Conservation (phyloP, 108 stramenopile genomes). For the Skeletonema menzelii region DNA sequence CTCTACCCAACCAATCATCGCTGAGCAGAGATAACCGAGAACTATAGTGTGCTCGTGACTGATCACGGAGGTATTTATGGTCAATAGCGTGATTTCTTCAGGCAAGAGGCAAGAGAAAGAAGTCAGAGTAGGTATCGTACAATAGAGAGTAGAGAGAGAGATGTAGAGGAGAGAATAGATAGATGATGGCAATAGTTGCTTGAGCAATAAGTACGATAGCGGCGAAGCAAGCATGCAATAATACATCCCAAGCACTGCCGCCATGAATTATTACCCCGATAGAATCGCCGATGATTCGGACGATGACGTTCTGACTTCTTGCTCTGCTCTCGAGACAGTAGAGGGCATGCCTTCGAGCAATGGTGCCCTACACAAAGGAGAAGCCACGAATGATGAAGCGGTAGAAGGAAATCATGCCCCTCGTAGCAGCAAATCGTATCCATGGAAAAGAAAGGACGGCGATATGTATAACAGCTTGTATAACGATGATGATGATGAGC, state of each 20-base stretch:
- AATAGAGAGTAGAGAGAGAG: too few species aligned
- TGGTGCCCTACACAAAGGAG: neutral
- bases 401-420: neutral
- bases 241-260: neutral
- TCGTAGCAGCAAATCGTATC: neutral
- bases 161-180: too few species aligned
- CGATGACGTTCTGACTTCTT: constrained; percentile 14
- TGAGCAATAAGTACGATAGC: too few species aligned
- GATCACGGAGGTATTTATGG: too few species aligned
- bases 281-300: constrained; percentile 35
- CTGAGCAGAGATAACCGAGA: too few species aligned
- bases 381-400: neutral
- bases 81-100: too few species aligned
- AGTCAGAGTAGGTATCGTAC: too few species aligned
- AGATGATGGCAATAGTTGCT: too few species aligned
- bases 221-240: neutral
- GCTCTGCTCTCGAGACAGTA: constrained; percentile 18
- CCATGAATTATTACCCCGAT: constrained; percentile 38
- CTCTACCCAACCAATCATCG: too few species aligned
- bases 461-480: neutral
- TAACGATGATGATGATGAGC: neutral
- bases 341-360: neutral
- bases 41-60: too few species aligned
- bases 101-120: too few species aligned
- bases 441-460: neutral